These are phyloP conservation scores for Thermoascus crustaceus DNA, from an alignment of 2,329 filamentous ascomycete species.

Conservation along the genomic window DNA sequence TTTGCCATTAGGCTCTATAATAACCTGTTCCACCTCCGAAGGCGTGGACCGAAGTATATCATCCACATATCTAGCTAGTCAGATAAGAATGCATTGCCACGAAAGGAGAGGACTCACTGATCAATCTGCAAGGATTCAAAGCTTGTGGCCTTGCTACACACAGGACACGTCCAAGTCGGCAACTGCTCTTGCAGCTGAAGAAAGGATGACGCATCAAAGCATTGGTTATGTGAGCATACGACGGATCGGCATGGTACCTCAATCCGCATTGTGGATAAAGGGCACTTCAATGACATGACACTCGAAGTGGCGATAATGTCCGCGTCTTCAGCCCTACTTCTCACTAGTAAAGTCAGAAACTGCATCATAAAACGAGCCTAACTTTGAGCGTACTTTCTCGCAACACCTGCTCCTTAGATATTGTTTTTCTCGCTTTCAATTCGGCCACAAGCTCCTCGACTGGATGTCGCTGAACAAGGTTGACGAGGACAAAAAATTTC, in stretches of 20 bases:
- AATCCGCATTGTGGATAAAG: slow-evolving; percentile 77
- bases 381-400: slow-evolving; percentile 59
- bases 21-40: slow-evolving; percentile 69
- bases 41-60: slow-evolving; percentile 74
- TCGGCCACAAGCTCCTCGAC: slow-evolving; percentile 62
- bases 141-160: slow-evolving; percentile 75
- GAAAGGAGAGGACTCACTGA: slow-evolving; percentile 49
- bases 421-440: slow-evolving; percentile 60
- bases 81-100: slow-evolving; percentile 4
- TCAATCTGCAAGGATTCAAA: slow-evolving; percentile 82
- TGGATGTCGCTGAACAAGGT: slow-evolving; percentile 65
- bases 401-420: slow-evolving; percentile 74
- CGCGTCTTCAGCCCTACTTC: slow-evolving; percentile 70
- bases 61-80: slow-evolving; percentile 61
- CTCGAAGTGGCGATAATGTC: slow-evolving; percentile 86
- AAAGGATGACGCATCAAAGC: slow-evolving; percentile 89
- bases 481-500: slow-evolving; percentile 66
- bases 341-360: slow-evolving; percentile 49
- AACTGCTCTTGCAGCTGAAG: slow-evolving; percentile 92
- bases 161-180: slow-evolving; percentile 91
- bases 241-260: slow-evolving; percentile 69
- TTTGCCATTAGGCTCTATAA: slow-evolving; percentile 75
- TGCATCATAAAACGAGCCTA: slow-evolving; percentile 4
- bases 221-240: slow-evolving; percentile 81
- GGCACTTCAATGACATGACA: slow-evolving; percentile 86